Conservation (phyloP, 495 filamentous ascomycete genomes). For the Neurospora sp. region DNA sequence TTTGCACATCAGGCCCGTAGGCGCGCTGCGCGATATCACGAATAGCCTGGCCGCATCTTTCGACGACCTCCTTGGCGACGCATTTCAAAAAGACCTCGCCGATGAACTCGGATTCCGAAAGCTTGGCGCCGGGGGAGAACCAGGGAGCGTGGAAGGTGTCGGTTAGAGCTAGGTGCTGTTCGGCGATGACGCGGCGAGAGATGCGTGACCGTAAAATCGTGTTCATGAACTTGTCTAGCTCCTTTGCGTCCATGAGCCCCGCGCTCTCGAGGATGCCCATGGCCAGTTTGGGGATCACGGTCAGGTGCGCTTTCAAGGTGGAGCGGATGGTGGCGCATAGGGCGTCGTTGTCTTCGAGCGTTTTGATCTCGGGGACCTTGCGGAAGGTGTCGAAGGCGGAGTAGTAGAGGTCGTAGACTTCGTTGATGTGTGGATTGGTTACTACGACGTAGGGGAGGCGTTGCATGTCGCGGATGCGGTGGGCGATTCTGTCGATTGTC, state of each 20-base stretch:
- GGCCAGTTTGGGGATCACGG: slow-evolving; percentile 85
- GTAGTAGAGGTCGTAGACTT: slow-evolving; percentile 96
- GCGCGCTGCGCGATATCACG: slow-evolving; percentile 58
- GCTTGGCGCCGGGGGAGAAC: slow-evolving; percentile 76
- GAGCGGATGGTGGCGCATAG: slow-evolving; percentile 74
- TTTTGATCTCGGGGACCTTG: slow-evolving; percentile 71
- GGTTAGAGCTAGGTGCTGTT: slow-evolving; percentile 93
- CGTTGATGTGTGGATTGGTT: slow-evolving; percentile 84
- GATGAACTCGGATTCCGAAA: slow-evolving; percentile 73
- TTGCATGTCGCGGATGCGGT: slow-evolving; percentile 95
- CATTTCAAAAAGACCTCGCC: slow-evolving; percentile 94
- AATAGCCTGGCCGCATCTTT: slow-evolving; percentile 65
- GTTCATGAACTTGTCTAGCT: slow-evolving; percentile 92
- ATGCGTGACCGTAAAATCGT: slow-evolving; percentile 85
- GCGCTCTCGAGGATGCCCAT: slow-evolving; percentile 89
- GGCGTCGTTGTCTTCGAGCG: slow-evolving; percentile 78
- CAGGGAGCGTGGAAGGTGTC: slow-evolving; percentile 90
- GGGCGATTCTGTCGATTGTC: slow-evolving; percentile 53
- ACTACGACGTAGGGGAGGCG: slow-evolving; percentile 91
- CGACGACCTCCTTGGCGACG: slow-evolving; percentile 80
- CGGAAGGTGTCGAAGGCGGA: slow-evolving; percentile 86
- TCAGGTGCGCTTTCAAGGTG: slow-evolving; percentile 77
- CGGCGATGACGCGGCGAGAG: slow-evolving; percentile 89
- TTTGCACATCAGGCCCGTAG: slow-evolving; percentile 53
- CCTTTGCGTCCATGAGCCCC: slow-evolving; percentile 61